Base-by-base conservation (phyloP, 2,329 filamentous ascomycete genomes). In the Aphanocladium album region DNA sequence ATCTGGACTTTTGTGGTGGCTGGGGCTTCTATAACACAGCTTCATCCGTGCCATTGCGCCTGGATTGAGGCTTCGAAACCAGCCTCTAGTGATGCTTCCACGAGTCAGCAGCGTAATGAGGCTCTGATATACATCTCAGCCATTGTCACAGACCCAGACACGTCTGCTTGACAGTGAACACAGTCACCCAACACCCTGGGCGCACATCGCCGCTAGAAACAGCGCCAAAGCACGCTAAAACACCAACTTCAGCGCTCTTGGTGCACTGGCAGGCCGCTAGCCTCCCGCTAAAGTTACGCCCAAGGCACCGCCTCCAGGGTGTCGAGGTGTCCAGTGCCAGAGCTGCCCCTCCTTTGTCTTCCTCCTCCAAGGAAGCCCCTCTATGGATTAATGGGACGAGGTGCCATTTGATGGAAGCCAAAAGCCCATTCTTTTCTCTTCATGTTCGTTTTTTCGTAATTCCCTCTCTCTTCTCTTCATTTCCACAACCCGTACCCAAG, bases 311-410 rank as follows among this genome's bases (percentile, higher is more conserved):
- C n/a, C n/a, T n/a, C n/a, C n/a, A n/a, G n/a, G n/a, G n/a, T n/a
- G n/a, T n/a, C n/a, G n/a, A n/a, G n/a, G n/a, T n/a, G n/a, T n/a
- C n/a, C n/a, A n/a, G n/a, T n/a, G n/a, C n/a, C n/a, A n/a, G n/a
- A n/a, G n/a, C n/a, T 5, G 43, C 27, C 25, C 30, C 43, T 35
- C 54, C 41, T n/a, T 45, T 14, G 19, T 46, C 35, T 27, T 49
- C 43, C 55, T 57, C 51, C 9, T 16, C 21, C 30, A 50, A 49
- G 23, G 49, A 57, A 57, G 47, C 43, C 54, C 45, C 55, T 23
- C 50, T 33, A 37, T 54, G 21, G 51, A 51, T 58, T 21, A 53
- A 51, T 50, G 21, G 37, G 46, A 50, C 56, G 49, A 43, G 30
- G 46, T 43, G 35, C 9, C 35, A 43, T 45, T 39, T 57, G 25